A percentile compares a stretch with the other conserved stretches of the same genome.
Evolutionary conservation across 352 stramenopile genomes (phyloP).

Genomic region (Pythium chondricola): DNA sequence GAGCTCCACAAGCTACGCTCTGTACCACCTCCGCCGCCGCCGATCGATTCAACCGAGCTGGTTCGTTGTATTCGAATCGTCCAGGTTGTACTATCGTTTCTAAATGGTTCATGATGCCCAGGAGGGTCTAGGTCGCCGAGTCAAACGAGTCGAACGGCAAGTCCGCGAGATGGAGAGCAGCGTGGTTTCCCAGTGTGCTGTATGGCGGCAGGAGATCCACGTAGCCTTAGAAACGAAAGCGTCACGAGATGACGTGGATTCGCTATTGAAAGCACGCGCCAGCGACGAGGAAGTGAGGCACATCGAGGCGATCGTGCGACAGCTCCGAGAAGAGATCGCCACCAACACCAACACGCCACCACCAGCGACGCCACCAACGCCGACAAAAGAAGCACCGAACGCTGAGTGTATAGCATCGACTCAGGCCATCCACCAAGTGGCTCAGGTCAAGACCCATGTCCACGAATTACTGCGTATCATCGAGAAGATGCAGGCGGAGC

Average conservation of each 20-base stretch:
- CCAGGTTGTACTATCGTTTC: not conserved
- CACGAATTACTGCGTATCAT: slow-evolving; percentile 18
- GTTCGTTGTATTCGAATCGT: too few relatives aligned
- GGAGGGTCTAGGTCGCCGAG: not conserved
- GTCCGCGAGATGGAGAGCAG: not conserved
- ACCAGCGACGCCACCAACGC: too few relatives aligned
- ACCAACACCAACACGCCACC: too few relatives aligned
- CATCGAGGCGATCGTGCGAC: not conserved
- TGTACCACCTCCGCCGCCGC: too few relatives aligned
- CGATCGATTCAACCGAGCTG: too few relatives aligned
- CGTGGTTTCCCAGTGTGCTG: slow-evolving; percentile 1
- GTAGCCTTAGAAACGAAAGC: slow-evolving; percentile 1
- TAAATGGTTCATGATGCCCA: not conserved
- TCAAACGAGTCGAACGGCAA: slow-evolving; percentile 15
- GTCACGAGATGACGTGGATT: slow-evolving; percentile 2
- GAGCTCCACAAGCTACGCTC: too few relatives aligned
- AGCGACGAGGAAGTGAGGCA: not conserved
- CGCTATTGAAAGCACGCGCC: not conserved
- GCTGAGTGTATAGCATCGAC: too few relatives aligned
- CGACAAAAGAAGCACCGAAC: too few relatives aligned
- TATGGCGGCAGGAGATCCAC: not conserved
- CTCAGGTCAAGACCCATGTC: slow-evolving; percentile 14
- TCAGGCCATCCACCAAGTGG: not conserved
- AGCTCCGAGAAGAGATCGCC: slow-evolving; percentile 1
- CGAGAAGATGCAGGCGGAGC: slow-evolving; percentile 16